Conservation (phyloP, 495 filamentous ascomycete genomes). For the Aspergillus ellipticus region DNA sequence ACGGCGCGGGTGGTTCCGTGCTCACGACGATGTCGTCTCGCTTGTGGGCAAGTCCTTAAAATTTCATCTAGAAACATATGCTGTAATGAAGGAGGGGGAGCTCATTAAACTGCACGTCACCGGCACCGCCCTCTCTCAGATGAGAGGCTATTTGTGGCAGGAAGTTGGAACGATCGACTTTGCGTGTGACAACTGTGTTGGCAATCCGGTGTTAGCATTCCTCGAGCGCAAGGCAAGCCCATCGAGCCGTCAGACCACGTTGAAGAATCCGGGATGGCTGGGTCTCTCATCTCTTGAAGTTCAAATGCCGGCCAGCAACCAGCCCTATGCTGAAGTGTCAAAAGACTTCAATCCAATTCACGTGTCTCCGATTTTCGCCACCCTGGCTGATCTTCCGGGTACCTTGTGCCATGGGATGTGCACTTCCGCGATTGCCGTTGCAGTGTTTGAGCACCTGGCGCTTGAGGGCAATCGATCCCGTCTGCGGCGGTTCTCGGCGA, state of each 20-base stretch:
- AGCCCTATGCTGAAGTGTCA: constrained; percentile 26
- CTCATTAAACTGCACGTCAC: constrained; percentile 11
- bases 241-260: constrained; percentile 1
- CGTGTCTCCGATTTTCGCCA: constrained; percentile 26
- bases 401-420: constrained; percentile 37
- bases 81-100: constrained; percentile 1
- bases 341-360: constrained; percentile 39
- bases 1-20: constrained; percentile 21
- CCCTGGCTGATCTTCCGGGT: constrained; percentile 26
- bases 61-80: constrained; percentile 18
- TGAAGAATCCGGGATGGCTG: constrained; percentile 12
- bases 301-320: constrained; percentile 23
- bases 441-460: constrained; percentile 18
- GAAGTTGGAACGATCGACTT: constrained; percentile 12
- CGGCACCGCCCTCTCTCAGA: constrained; percentile 4
- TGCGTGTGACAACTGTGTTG: constrained; percentile 7
- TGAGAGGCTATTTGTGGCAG: background rate
- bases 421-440: constrained; percentile 21
- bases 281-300: constrained; percentile 13
- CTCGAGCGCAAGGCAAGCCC: constrained; percentile 24
- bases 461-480: constrained; percentile 13
- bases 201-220: constrained; percentile 33
- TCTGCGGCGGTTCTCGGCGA: constrained; percentile 23
- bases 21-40: constrained; percentile 6
- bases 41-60: constrained; percentile 16